A percentile compares a stretch with the other conserved stretches of the same genome.
Evolutionary conservation across 495 filamentous ascomycete genomes (phyloP).

Genomic region (Hypoxylon cercidicola): DNA sequence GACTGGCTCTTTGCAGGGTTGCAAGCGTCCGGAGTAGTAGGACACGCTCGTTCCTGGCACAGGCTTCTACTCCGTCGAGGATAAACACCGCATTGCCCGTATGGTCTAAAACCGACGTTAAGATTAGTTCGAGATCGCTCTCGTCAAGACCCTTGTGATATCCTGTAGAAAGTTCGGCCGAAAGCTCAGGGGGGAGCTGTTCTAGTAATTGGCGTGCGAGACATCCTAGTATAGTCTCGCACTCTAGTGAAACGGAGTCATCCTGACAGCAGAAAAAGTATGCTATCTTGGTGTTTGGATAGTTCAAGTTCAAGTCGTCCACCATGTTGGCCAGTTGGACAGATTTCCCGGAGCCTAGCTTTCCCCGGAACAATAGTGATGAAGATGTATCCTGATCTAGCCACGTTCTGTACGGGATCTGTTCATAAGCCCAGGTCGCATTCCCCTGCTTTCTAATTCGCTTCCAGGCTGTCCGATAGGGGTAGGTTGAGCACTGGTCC

Average conservation of each 20-base stretch:
- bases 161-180: neutral
- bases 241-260: conserved; percentile 45
- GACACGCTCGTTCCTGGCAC: neutral
- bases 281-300: conserved; percentile 22
- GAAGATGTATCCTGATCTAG: conserved; percentile 36
- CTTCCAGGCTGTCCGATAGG: conserved; percentile 52
- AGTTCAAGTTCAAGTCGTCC: conserved; percentile 47
- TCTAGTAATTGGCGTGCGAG: conserved; percentile 50
- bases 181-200: conserved; percentile 6
- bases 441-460: conserved; percentile 51
- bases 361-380: conserved; percentile 50
- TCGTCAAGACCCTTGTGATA: neutral
- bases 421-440: conserved; percentile 37
- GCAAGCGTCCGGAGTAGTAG: neutral
- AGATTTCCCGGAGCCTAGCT: conserved; percentile 51
- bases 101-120: neutral
- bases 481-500: conserved; percentile 50
- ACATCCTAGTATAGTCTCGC: conserved; percentile 48
- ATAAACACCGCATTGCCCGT: neutral
- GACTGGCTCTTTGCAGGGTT: neutral
- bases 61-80: neutral
- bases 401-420: conserved; percentile 47
- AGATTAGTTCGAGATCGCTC: neutral
- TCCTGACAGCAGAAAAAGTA: conserved; percentile 57
- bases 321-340: conserved; percentile 53